A percentile compares a stretch with the other conserved stretches of the same genome.
Conservation (phyloP, 2,329 filamentous ascomycete species). For the Monosporascus sp. region DNA sequence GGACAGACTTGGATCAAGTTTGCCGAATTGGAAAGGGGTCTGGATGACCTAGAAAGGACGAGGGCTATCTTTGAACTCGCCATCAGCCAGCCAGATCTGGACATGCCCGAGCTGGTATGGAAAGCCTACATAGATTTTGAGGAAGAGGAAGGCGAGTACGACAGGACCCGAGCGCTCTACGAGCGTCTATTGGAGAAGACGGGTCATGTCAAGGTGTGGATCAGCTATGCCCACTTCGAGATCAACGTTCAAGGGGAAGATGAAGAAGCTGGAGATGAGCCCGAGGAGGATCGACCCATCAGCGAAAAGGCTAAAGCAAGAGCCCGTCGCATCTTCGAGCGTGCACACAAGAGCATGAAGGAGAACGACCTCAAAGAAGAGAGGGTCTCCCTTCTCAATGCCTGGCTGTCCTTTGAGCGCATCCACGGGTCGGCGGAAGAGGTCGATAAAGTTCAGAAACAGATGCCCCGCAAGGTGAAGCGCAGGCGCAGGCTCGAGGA, state of each 20-base stretch:
- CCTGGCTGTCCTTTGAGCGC: slow-evolving; percentile 88
- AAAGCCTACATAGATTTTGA: slow-evolving; percentile 99
- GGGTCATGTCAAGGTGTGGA: slow-evolving; percentile 99
- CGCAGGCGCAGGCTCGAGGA: slow-evolving; percentile 88
- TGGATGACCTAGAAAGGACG: slow-evolving; percentile 84
- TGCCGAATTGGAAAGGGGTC: slow-evolving; percentile 83
- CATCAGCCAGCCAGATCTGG: slow-evolving; percentile 73
- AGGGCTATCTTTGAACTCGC: slow-evolving; percentile 91
- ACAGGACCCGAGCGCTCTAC: slow-evolving; percentile 74
- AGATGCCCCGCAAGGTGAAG: slow-evolving; percentile 93
- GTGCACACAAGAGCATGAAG: slow-evolving; percentile 82
- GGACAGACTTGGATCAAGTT: slow-evolving; percentile 95
- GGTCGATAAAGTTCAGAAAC: slow-evolving; percentile 76
- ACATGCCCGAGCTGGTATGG: slow-evolving; percentile 98
- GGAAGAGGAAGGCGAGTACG: slow-evolving; percentile 90
- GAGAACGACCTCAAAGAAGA: slow-evolving; percentile 90
- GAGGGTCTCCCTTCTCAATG: slow-evolving; percentile 84
- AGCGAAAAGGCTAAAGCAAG: slow-evolving; percentile 79
- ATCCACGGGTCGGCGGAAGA: slow-evolving; percentile 74
- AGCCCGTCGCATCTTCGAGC: slow-evolving; percentile 77
- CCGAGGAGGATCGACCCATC: slow-evolving; percentile 62
- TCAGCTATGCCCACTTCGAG: slow-evolving; percentile 97
- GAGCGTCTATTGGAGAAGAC: slow-evolving; percentile 90
- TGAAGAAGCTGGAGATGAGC: slow-evolving; percentile 54
- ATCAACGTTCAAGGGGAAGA: slow-evolving; percentile 82